Evolutionary conservation across 2,329 filamentous ascomycete species (phyloP), one percentile per base, ranked within the genome.

Genomic region (Aspergillus sp.): DNA sequence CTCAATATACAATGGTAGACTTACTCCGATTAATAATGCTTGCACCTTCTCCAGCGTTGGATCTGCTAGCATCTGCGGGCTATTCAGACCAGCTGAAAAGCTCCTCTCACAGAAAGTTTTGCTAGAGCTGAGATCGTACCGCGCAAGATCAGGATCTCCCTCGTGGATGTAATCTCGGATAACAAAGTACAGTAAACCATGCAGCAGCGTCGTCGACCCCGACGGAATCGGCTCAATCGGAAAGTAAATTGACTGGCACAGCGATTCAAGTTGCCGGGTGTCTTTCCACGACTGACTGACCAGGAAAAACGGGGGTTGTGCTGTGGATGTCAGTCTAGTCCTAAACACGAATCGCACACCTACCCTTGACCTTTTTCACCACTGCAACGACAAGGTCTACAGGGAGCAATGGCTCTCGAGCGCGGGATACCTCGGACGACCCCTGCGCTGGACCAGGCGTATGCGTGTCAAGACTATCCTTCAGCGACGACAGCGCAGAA

Each of bases 241-340:
- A 15, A 67, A 67, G 46, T 67, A 67, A 14, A 67, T 63, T 2
- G 60, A 61, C 37, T 67, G 65, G 25, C 65, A 67, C 3, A 67
- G 55, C 3, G 57, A 48, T 41, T 66, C 64, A 3, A 67, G 46
- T 8, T 66, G 64, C 4, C 54, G 39, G 1, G 58, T 37, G 37
- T 69, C 58, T 55, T 63, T 56, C 66, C 65, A 69, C 6, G 67
- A 66, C 53, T 69, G 66, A 49, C 60, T 64, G 19, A 68, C 64
- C 33, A 69, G 52, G 37, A 58, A 68, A 33, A 69, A 69, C 0
- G 67, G 67, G 14, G 66, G 67, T 57, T 64, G 60, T 4, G 57
- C 65, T 67, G 35, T 7, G 8, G 4, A 15, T 12, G 6, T 52
- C 44, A 45, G 59, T 49, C 37, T 33, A 55, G 14, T 14, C 3